Evolutionary conservation across 768 basidiomycete species (phyloP), one percentile per base, ranked within the genome.

Genomic region (Cystofilobasidium bisporidii): DNA sequence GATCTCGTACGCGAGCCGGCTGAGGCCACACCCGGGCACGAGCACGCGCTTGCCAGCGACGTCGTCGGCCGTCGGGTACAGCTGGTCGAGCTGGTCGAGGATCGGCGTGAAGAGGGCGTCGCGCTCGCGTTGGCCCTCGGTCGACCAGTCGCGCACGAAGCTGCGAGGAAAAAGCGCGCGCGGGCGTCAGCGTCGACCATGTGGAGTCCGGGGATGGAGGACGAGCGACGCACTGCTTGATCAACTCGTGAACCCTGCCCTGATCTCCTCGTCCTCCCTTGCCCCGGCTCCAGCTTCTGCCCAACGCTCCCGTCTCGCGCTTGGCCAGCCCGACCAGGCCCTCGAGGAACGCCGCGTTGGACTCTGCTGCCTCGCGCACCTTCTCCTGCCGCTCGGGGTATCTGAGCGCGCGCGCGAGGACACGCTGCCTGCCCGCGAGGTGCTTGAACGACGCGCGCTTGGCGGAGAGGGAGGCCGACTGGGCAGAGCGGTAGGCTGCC

Each of bases 1-100:
- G 40, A 61, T 61, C n/a, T 61, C 60, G 28, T 43, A 61, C 8
- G 60, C 60, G 26, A 61, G 38, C 38, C 60, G 36, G 18, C 60
- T 47, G 24, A 61, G 38, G 1, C 60, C 60, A 14, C n/a, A n/a
- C 1, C 60, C 60, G 41, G 60, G 60, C 3, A 61, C 60, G 26
- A 61, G 40, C 5, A 61, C 40, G 24, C 60, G 20, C 60, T 17
- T 24, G 30, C 14, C 15, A 40, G 36, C 12, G 28, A 9, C n/a
- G 5, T 45, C 45, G 33, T 22, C 22, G 6, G 32, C 20, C 12
- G 22, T 15, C 33, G 60, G 60, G 38, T 28, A 43, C 20, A 61
- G 38, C 8, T 24, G n/a, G 40, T 61, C 38, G 26, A 61, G 60
- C 28, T 3, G 1, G 30, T 6, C 22, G 20, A 61, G 60, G 40